Conservation (phyloP, 208 protist species). For the Leishmania mexicana region DNA sequence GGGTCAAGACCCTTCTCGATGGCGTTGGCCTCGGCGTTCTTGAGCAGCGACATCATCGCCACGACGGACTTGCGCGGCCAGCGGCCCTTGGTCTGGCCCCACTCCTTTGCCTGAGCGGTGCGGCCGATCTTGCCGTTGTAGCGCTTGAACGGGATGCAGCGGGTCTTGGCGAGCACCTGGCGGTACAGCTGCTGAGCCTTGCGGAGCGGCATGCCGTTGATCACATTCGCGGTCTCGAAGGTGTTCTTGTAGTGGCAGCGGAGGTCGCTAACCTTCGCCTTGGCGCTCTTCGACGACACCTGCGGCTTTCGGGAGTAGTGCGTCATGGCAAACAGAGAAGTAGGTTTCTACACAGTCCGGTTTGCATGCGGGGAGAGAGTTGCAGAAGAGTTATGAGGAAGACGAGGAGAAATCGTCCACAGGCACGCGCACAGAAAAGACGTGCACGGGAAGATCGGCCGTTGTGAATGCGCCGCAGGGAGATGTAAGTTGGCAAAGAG, state of each 20-base stretch:
- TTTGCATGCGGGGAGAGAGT: not conserved
- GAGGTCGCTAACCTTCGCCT: constrained; percentile 90
- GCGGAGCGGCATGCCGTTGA: constrained; percentile 92
- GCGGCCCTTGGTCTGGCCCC: constrained; percentile 91
- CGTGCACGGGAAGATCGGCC: not conserved
- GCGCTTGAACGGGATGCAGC: constrained; percentile 95
- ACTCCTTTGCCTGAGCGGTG: constrained; percentile 93
- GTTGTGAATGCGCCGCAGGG: not conserved
- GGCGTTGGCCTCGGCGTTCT: constrained; percentile 94
- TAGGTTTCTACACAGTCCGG: not conserved
- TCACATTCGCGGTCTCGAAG: constrained; percentile 92
- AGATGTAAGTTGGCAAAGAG: not conserved
- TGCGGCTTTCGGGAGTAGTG: constrained; percentile 93
- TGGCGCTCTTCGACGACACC: constrained; percentile 86
- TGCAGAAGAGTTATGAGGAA: not conserved
- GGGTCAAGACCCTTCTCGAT: constrained; percentile 93
- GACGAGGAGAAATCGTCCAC: not conserved
- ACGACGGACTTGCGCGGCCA: constrained; percentile 96
- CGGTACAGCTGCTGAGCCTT: constrained; percentile 94
- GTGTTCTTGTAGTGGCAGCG: constrained; percentile 97
- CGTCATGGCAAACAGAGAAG: constrained; percentile 51
- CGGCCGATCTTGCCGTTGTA: constrained; percentile 94
- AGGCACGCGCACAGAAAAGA: not conserved
- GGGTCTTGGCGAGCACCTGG: constrained; percentile 94
- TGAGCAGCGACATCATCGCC: constrained; percentile 90